Base-by-base conservation (phyloP, 2,329 filamentous ascomycete genomes). In the Penicillium sp. region DNA sequence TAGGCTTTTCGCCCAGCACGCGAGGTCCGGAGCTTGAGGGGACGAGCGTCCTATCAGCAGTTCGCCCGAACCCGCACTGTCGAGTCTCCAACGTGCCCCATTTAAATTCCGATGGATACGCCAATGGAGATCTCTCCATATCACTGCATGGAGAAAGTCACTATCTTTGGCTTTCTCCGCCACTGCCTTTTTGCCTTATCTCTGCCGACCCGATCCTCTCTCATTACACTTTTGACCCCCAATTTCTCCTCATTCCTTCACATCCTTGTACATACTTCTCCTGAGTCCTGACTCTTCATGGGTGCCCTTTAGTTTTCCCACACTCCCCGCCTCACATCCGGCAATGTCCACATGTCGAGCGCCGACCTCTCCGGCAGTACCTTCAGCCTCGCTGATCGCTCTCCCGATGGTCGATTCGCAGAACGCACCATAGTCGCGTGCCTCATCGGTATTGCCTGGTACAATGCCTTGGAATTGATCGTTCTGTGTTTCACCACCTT, bases 401-500 rank as follows among this genome's bases (percentile, higher is more conserved):
- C 55, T 31, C 24, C 16, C 18, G 21, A 36, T 36, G 43, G 45
- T 18, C 11, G 34, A 16, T 51, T 63, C 22, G 52, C 60, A 21
- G 55, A 56, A 44, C 49, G 31, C 18, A 64, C 57, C 21, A 44
- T 44, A 21, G 49, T 62, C 32, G 54, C 62, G 5, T 63, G 56
- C 11, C 49, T 81, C 53, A 71, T 77, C 18, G 75, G 68, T 2
- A 69, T 81, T 46, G 68, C 77, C 16, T 75, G 76, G 70, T 81
- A 81, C 61, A 81, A 80, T 57, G 74, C 75, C 27, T 52, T 79
- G 32, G 79, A 81, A 56, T 68, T 81, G 27, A 67, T 76, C 43
- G 67, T 80, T 34, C 72, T 80, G 50, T 70, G 79, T 50, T 77
- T 79, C 54, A 65, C 73, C 44, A 79, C 77, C 5, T 81, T 81